Percentiles rank a stretch among this genome's conserved stretches.
These are phyloP conservation scores for Syzygium jambos DNA, from an alignment of 345 rosid genomes.

Conservation along the genomic window DNA sequence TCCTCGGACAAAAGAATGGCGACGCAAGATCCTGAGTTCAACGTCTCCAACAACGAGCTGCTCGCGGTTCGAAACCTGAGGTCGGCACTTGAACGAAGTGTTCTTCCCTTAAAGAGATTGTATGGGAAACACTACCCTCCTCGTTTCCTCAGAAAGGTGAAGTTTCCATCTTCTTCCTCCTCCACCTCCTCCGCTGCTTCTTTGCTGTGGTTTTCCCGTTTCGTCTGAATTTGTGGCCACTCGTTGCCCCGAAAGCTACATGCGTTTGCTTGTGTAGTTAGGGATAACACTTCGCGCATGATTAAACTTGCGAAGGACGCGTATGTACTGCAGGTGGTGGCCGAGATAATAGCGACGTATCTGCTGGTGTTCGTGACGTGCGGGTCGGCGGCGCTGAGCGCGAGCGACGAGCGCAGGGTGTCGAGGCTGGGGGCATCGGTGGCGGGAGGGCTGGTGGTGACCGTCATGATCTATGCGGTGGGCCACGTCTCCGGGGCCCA, in stretches of 20 bases:
- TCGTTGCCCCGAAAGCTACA: background rate
- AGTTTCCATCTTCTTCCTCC: background rate
- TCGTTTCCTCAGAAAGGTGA: conserved; percentile 36
- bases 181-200: background rate
- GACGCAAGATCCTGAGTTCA: conserved; percentile 1
- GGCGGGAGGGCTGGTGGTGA: conserved; percentile 57
- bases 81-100: background rate
- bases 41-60: background rate
- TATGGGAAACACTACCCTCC: conserved; percentile 19
- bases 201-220: background rate
- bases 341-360: conserved; percentile 48
- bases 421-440: conserved; percentile 47
- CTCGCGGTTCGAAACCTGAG: conserved; percentile 1
- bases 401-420: conserved; percentile 18
- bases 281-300: background rate
- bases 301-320: background rate
- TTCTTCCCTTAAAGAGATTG: background rate
- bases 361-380: conserved; percentile 55
- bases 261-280: background rate
- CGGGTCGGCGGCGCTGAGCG: conserved; percentile 36
- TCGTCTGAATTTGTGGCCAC: background rate
- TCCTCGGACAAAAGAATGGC: conserved; percentile 13
- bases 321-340: conserved; percentile 27
- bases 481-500: conserved; percentile 77
- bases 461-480: conserved; percentile 61